Conservation (phyloP, 1,284 basidiomycete genomes). For the Earliella scabrosa region DNA sequence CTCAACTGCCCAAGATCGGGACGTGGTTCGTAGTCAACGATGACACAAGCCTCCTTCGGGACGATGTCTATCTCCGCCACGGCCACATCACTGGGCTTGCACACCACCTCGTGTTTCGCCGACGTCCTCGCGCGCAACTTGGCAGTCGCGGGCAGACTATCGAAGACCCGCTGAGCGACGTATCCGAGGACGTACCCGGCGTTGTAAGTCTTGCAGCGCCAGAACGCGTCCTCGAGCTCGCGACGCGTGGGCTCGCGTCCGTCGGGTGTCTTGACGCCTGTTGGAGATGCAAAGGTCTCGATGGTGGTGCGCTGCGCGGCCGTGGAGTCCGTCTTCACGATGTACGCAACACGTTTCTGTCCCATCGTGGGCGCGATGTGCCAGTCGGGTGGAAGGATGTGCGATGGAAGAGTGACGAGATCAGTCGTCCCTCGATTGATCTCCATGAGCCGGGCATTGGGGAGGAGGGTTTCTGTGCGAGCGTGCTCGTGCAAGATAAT, state of each 20-base stretch:
- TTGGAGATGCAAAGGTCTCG: constrained; percentile 19
- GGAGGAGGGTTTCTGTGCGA: constrained; percentile 14
- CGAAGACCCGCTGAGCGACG: constrained; percentile 25
- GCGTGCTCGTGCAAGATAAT: constrained; percentile 25
- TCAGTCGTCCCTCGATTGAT: constrained; percentile 15
- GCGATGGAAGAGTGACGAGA: constrained; percentile 16
- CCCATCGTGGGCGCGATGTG: neutral
- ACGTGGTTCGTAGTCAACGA: constrained; percentile 22
- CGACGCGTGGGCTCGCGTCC: constrained; percentile 20
- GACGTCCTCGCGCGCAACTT: constrained; percentile 25
- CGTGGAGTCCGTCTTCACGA: constrained; percentile 15
- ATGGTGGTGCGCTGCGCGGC: constrained; percentile 9
- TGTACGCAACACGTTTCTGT: constrained; percentile 22
- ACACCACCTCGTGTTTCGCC: constrained; percentile 20
- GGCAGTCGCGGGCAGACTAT: constrained; percentile 25
- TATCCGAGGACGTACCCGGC: constrained; percentile 25
- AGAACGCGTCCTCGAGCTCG: constrained; percentile 27
- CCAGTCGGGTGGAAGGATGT: constrained; percentile 21
- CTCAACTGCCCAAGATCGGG: constrained; percentile 18
- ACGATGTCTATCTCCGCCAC: constrained; percentile 25
- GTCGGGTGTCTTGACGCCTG: constrained; percentile 16
- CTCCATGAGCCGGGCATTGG: constrained; percentile 25
- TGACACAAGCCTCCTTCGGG: constrained; percentile 24
- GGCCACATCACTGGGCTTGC: constrained; percentile 21
- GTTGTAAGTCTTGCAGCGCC: constrained; percentile 30